These are phyloP conservation scores for Emericellopsis atlantica DNA, from an alignment of 2,329 filamentous ascomycete genomes.

Conservation along the genomic window DNA sequence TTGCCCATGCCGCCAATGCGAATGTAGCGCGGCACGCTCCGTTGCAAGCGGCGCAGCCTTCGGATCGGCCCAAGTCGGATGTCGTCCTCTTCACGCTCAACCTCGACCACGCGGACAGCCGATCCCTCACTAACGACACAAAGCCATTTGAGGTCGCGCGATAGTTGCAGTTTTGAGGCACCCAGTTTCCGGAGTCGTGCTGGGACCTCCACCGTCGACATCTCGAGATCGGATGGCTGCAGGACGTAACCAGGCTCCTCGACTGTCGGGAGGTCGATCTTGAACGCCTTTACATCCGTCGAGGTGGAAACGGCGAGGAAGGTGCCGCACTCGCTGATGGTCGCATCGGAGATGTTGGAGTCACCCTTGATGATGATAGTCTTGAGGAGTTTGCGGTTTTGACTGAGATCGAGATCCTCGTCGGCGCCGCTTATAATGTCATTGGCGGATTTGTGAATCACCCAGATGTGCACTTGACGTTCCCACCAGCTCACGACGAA, in stretches of 20 bases:
- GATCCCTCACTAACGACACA: slow-evolving; percentile 50
- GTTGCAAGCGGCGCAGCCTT: slow-evolving; percentile 38
- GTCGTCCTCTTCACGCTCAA: slow-evolving; percentile 10
- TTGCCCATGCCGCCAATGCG: slow-evolving; percentile 55
- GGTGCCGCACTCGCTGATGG: slow-evolving; percentile 58
- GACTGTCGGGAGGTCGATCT: slow-evolving; percentile 29
- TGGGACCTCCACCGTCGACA: slow-evolving; percentile 54
- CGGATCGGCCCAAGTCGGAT: slow-evolving; percentile 21
- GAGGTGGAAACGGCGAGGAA: slow-evolving; percentile 67
- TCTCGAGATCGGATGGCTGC: slow-evolving; percentile 46
- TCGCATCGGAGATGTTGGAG: slow-evolving; percentile 67
- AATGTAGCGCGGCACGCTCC: slow-evolving; percentile 39
- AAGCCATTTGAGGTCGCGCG: slow-evolving; percentile 59
- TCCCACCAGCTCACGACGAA: slow-evolving; percentile 90
- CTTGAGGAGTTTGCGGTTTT: slow-evolving; percentile 53
- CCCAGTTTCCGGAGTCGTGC: slow-evolving; percentile 48
- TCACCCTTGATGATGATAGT: slow-evolving; percentile 61
- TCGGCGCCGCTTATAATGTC: slow-evolving; percentile 28
- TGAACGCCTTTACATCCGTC: slow-evolving; percentile 65
- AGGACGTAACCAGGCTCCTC: too few species aligned
- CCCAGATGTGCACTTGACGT: slow-evolving; percentile 76
- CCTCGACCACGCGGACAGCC: slow-evolving; percentile 33
- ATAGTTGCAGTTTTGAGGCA: slow-evolving; percentile 57
- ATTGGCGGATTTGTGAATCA: slow-evolving; percentile 30
- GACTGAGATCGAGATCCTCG: slow-evolving; percentile 27